Evolutionary conservation across 306 rosid species (phyloP).

Genomic region (Castanea sativa): DNA sequence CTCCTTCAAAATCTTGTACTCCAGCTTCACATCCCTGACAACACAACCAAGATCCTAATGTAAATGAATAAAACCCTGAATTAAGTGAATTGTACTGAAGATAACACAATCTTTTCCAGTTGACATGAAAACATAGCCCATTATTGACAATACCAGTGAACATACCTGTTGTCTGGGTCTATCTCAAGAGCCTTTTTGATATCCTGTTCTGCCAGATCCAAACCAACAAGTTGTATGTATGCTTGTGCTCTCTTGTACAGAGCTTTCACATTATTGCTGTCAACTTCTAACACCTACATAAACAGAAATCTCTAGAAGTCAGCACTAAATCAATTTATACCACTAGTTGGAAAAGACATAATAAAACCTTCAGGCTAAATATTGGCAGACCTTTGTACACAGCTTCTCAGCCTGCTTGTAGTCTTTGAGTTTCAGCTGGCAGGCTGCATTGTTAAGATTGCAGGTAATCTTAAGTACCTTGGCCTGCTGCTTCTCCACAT

Average conservation of each 20-base stretch:
- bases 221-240: constrained; percentile 54
- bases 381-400: constrained; percentile 55
- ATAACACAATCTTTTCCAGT: no score
- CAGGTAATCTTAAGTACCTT: constrained; percentile 72
- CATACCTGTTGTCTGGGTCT: constrained; percentile 74
- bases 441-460: constrained; percentile 82
- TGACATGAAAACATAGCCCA: no score
- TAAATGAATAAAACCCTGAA: no score
- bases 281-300: constrained; percentile 64
- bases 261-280: constrained; percentile 76
- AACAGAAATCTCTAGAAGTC: neutral
- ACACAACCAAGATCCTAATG: neutral
- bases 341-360: no score
- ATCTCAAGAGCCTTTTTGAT: constrained; percentile 82
- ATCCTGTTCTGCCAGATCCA: constrained; percentile 84
- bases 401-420: constrained; percentile 69
- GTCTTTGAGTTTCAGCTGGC: constrained; percentile 73
- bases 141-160: neutral
- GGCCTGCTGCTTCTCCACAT: constrained; percentile 65
- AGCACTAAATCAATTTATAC: no score
- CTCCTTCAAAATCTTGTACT: constrained; percentile 65
- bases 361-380: neutral
- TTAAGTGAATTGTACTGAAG: no score
- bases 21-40: constrained; percentile 80
- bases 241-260: constrained; percentile 91